Evolutionary conservation across 176 grass and related monocot genomes (phyloP).

Genomic region (Musa acuminata): DNA sequence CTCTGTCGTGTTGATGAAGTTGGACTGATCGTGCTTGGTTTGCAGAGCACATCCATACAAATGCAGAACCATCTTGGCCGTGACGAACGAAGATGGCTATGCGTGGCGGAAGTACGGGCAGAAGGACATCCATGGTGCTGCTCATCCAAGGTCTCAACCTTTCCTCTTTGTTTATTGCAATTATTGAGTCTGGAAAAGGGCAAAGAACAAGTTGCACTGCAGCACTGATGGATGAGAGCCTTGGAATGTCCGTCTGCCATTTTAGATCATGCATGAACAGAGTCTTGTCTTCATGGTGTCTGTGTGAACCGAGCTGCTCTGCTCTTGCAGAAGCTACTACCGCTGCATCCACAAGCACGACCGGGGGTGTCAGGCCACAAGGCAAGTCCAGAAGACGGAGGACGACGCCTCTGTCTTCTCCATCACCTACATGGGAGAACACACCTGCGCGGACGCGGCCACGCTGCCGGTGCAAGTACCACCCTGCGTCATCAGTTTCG

Average conservation of each 20-base stretch:
- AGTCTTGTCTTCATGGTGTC: no score
- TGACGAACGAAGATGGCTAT: slow-evolving; percentile 41
- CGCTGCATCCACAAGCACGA: slow-evolving; percentile 65
- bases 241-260: no score
- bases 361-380: slow-evolving; percentile 46
- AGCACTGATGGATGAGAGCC: no score
- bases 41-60: slow-evolving; percentile 34
- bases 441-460: slow-evolving; percentile 44
- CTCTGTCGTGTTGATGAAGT: background rate
- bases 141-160: slow-evolving; percentile 22
- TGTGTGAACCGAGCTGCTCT: background rate
- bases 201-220: no score
- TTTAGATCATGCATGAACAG: no score
- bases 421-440: slow-evolving; percentile 57
- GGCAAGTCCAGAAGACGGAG: slow-evolving; percentile 42
- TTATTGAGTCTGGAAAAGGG: no score
- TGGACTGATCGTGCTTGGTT: background rate
- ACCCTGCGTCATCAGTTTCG: slow-evolving; percentile 45
- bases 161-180: no score
- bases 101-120: slow-evolving; percentile 85
- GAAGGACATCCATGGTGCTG: slow-evolving; percentile 52
- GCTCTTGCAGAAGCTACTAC: slow-evolving; percentile 58
- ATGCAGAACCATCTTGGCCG: slow-evolving; percentile 6
- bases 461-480: background rate
- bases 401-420: slow-evolving; percentile 28